Percentiles rank a stretch among this genome's conserved stretches.
Conservation (phyloP, 495 filamentous ascomycete genomes). For the Daldinia loculata region DNA sequence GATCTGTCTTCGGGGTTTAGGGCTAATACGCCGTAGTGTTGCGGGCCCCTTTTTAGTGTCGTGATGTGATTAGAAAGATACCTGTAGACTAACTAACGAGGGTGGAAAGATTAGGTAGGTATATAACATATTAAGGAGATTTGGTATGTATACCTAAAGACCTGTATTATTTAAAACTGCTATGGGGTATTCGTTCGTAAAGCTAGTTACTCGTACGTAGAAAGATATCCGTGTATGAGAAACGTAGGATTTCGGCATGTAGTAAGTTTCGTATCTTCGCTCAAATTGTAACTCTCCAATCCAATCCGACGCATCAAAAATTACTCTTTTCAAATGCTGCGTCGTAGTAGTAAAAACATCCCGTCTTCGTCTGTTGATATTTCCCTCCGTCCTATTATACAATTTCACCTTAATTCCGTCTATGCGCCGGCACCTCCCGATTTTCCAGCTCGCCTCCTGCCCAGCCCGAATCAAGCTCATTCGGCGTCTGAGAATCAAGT, state of each 20-base stretch:
- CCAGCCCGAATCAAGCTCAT: constrained; percentile 27
- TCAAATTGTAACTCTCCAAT: neutral
- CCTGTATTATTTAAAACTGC: neutral
- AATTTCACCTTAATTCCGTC: neutral
- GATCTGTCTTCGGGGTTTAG: neutral
- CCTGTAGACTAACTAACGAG: neutral
- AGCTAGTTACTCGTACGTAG: neutral
- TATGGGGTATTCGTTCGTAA: neutral
- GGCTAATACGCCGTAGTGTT: neutral
- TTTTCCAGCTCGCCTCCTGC: constrained; percentile 21
- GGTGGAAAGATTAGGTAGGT: neutral
- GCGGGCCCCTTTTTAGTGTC: neutral
- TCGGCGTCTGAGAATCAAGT: constrained; percentile 12
- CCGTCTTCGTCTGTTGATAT: neutral
- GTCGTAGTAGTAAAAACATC: neutral
- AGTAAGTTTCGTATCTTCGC: neutral
- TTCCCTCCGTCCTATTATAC: neutral
- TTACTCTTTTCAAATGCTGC: neutral
- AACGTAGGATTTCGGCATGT: neutral
- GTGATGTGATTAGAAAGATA: neutral
- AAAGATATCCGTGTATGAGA: neutral
- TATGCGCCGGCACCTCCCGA: neutral
- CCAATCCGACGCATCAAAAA: neutral
- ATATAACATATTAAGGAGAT: too few species aligned
- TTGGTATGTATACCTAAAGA: too few species aligned